phyloP scores from a whole-genome alignment of 108 stramenopile species.

The Stephanodiscus minutulus region DNA sequence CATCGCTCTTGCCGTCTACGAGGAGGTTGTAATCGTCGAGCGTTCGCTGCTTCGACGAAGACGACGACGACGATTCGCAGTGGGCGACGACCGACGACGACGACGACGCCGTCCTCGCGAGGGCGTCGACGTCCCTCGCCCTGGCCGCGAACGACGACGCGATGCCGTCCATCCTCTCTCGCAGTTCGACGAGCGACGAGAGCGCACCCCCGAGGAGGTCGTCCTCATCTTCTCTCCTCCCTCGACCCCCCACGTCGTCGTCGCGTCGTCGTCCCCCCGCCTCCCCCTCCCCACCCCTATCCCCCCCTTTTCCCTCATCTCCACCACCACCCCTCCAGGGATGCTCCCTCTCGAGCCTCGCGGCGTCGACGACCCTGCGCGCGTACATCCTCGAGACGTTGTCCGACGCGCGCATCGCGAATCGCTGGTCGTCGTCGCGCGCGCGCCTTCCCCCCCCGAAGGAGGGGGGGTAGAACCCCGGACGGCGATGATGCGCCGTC shows the following conservation, averaged over 20 bases:
- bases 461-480: no score
- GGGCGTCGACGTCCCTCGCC: background rate
- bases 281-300: background rate
- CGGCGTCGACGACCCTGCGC: constrained; percentile 58
- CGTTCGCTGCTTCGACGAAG: constrained; percentile 18
- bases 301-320: background rate
- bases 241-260: no score
- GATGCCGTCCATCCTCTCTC: constrained; percentile 6
- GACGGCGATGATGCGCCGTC: background rate
- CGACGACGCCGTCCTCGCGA: background rate
- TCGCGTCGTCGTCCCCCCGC: background rate
- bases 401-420: constrained; percentile 31
- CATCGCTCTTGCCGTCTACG: background rate
- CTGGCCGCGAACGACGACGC: background rate
- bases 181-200: constrained; percentile 6
- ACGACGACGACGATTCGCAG: constrained; percentile 29
- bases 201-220: background rate
- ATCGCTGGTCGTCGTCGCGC: background rate
- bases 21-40: constrained; percentile 22
- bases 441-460: no score
- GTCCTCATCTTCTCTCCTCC: background rate
- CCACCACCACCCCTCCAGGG: background rate
- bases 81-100: background rate
- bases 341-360: constrained; percentile 27
- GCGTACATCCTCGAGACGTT: constrained; percentile 73